Evolutionary conservation across 73 alveolate species (phyloP), one percentile per base, ranked within the genome.

Genomic region (Paramecium octaurelia): DNA sequence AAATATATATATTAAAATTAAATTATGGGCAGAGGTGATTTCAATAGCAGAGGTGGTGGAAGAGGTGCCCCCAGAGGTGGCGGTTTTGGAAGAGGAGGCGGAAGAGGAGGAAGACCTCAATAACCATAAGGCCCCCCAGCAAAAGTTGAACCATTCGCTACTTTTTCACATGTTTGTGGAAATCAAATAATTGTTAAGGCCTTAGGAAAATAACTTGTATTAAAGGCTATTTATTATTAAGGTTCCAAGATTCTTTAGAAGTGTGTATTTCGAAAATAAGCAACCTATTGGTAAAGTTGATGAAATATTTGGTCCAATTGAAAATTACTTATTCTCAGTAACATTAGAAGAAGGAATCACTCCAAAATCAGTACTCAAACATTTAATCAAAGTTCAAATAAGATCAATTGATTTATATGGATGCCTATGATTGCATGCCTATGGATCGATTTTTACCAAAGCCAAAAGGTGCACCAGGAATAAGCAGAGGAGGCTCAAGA

Each of bases 181-280:
- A 83, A 89, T 12, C 58, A 89, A 71, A 89, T 89, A 18, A 58
- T 89, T 71, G 90, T 89, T 6, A 89, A 73, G 43, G 90, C 94
- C 0, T 36, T 48, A 29, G 84, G 58, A 12, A 46, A 48, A 36
- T 20, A 34, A 42, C 46, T 44, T 24, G 91, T 80, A 80, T 31
- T 8, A 8, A 42, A 80, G n/a, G 3, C 31, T 20, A 24, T n/a
- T 20, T 6, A 46, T 24, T 80, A 20, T 42, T 58, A 27, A 89
- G 94, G 94, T 89, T 29, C 94, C 94, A 38, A 89, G 84, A 44
- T 89, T 89, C 94, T 70, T 70, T 83, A 89, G 94, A 89, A 60
- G 85, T 44, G 46, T 89, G 4, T 89, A 89, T 59, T 83, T 89
- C 46, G 94, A 89, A 89, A 89, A 89, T 71, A 89, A 89, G 75